phyloP scores from a whole-genome alignment of 495 filamentous ascomycete genomes.

The Lentithecium fluviatile region DNA sequence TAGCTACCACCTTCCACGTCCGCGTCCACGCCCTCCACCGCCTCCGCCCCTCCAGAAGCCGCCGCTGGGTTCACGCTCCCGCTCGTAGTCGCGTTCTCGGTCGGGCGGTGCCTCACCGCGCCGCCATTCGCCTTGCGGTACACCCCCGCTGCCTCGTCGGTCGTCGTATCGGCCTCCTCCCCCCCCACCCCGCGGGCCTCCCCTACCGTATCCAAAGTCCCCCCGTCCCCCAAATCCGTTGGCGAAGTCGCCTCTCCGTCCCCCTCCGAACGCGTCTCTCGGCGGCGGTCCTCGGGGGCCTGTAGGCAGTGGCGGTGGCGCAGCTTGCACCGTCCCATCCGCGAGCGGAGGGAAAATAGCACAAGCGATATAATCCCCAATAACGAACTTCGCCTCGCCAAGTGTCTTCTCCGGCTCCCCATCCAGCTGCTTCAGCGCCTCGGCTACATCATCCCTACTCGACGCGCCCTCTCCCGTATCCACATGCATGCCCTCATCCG shows the following conservation, averaged over 20 bases:
- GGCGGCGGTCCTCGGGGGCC: constrained; percentile 18
- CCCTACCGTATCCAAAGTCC: constrained; percentile 27
- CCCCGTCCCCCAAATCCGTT: constrained; percentile 24
- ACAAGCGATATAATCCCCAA: constrained; percentile 83
- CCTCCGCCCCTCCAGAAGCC: constrained; percentile 41
- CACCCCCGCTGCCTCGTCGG: not conserved
- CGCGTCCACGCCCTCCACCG: constrained; percentile 21
- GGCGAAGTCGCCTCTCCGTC: constrained; percentile 1
- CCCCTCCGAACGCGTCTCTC: constrained; percentile 35
- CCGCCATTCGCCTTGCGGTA: constrained; percentile 60
- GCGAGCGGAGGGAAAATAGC: constrained; percentile 72
- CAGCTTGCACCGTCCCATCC: constrained; percentile 70
- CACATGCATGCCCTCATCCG: constrained; percentile 28
- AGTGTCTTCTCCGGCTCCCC: constrained; percentile 70
- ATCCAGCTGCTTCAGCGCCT: constrained; percentile 41
- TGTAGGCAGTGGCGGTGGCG: constrained; percentile 44
- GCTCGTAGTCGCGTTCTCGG: constrained; percentile 22
- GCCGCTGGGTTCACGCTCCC: not conserved
- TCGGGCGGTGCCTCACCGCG: constrained; percentile 56
- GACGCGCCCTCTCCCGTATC: constrained; percentile 25
- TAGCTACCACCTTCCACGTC: constrained; percentile 16
- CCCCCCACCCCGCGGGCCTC: constrained; percentile 31
- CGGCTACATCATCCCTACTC: constrained; percentile 2
- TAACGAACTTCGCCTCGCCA: constrained; percentile 72
- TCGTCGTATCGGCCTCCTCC: constrained; percentile 2